These are phyloP conservation scores for Stephania japonica DNA, from an alignment of 164 flowering plant species.

Conservation along the genomic window DNA sequence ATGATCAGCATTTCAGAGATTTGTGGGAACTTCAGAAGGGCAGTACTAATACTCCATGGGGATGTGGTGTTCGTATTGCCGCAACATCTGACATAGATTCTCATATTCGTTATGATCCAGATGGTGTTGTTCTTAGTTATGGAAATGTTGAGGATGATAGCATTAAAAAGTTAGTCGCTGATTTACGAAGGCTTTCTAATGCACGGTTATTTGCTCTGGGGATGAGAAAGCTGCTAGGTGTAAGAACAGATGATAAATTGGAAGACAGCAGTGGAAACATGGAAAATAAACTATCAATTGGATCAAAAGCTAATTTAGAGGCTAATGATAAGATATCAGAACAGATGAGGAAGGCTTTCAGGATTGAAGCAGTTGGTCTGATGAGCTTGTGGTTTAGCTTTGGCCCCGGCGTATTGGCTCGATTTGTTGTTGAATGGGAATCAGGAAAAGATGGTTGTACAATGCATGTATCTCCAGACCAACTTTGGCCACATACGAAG, in stretches of 20 bases:
- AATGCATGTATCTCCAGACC: constrained; percentile 99
- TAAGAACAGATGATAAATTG: constrained; percentile 61
- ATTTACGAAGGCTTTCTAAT: constrained; percentile 81
- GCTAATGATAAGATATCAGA: constrained; percentile 56
- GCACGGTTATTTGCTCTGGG: constrained; percentile 89
- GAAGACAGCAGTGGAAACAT: constrained; percentile 47
- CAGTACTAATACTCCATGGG: constrained; percentile 67
- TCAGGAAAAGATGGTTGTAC: constrained; percentile 95
- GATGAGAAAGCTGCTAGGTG: constrained; percentile 90
- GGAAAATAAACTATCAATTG: constrained; percentile 44
- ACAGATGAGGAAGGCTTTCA: constrained; percentile 75
- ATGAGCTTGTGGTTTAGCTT: constrained; percentile 98
- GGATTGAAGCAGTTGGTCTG: constrained; percentile 94
- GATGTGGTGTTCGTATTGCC: constrained; percentile 84
- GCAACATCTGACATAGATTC: constrained; percentile 92
- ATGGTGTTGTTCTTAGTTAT: constrained; percentile 85
- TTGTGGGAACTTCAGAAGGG: constrained; percentile 97
- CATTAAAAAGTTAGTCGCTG: constrained; percentile 80
- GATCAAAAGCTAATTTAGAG: constrained; percentile 40
- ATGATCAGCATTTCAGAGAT: constrained; percentile 87
- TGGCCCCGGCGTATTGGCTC: constrained; percentile 87
- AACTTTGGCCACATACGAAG: constrained; percentile 99
- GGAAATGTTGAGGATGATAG: constrained; percentile 83
- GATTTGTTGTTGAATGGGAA: constrained; percentile 99
- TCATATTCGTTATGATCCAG: constrained; percentile 84